These are phyloP conservation scores for Cornus florida DNA, from an alignment of 148 eudicot genomes.

Conservation along the genomic window DNA sequence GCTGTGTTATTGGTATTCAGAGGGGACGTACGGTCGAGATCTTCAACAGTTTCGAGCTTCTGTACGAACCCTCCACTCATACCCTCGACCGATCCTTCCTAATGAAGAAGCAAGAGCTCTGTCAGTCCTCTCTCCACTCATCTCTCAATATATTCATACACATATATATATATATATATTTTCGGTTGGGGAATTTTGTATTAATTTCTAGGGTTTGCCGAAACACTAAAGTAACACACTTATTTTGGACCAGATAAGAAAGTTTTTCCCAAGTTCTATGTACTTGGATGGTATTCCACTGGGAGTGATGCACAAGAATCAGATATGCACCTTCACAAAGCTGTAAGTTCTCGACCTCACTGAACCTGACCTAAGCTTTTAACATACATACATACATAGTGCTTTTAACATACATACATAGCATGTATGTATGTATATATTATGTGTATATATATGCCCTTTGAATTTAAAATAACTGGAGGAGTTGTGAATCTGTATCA, in stretches of 20 bases:
- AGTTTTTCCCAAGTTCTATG: slow-evolving; percentile 79
- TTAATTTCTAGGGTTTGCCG: not conserved
- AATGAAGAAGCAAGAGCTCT: slow-evolving; percentile 88
- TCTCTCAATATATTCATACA: no score
- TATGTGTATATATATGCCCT: no score
- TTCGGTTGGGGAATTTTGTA: no score
- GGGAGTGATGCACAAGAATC: slow-evolving; percentile 90
- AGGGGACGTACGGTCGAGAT: slow-evolving; percentile 91
- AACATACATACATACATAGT: no score
- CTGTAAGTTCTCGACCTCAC: slow-evolving; percentile 47
- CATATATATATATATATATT: no score
- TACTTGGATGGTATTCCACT: slow-evolving; percentile 95
- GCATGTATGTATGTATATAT: not conserved
- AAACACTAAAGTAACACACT: not conserved
- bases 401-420: no score
- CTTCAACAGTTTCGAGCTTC: slow-evolving; percentile 87
- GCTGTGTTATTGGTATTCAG: slow-evolving; percentile 85
- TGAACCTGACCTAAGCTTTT: not conserved
- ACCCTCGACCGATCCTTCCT: slow-evolving; percentile 82
- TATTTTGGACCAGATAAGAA: slow-evolving; percentile 71
- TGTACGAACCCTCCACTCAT: slow-evolving; percentile 48
- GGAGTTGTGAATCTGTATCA: no score
- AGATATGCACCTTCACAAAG: slow-evolving; percentile 86
- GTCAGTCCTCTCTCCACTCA: slow-evolving; percentile 33
- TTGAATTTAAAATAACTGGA: no score